Evolutionary conservation across 768 basidiomycete genomes (phyloP), one percentile per base, ranked within the genome.

Genomic region (Termitomyces sp.): DNA sequence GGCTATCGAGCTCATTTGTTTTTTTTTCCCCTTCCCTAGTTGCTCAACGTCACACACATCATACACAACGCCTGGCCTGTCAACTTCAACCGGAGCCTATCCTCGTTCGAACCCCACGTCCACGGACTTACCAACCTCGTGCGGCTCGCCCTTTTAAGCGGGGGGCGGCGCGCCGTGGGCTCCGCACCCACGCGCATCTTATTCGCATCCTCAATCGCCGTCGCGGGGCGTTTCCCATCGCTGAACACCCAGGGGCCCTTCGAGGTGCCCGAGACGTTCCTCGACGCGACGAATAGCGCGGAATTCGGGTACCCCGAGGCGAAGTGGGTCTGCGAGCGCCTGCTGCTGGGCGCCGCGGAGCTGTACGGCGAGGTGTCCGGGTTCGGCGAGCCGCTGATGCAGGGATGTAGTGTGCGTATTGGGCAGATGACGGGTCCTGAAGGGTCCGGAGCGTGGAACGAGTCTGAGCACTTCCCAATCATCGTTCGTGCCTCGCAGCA

Each of bases 51-150:
- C 13, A 74, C 70, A 0, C 69, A 74, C 48, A 68, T 75, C 61
- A 68, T 69, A 56, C 61, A 75, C 47, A 72, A 70, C 20, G 78
- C 78, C 6, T 81, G 79, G 79, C 75, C 73, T 1, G 73, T 80
- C 48, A 73, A 81, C 52, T 79, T 78, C 58, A 79, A 74, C 54
- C 55, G 76, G 36, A 67, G 66, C 3, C 65, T 81, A 72, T 22
- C 73, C 6, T 79, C 79, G 2, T 78, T 80, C 54, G 77, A 78
- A 41, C 72, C 74, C 5, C 77, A 69, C 54, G 68, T 81, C 12
- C 69, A 66, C 37, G 73, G 66, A 2, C 61, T 75, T 7, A 68
- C 70, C 16, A 76, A 78, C 54, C 65, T 72, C 50, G 57, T 73
- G 15, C 66, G 67, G 6, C 65, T 73, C 11, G 63, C 67, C 7